Conservation (phyloP, 495 filamentous ascomycete species). For the Aspergillus cavernicola region DNA sequence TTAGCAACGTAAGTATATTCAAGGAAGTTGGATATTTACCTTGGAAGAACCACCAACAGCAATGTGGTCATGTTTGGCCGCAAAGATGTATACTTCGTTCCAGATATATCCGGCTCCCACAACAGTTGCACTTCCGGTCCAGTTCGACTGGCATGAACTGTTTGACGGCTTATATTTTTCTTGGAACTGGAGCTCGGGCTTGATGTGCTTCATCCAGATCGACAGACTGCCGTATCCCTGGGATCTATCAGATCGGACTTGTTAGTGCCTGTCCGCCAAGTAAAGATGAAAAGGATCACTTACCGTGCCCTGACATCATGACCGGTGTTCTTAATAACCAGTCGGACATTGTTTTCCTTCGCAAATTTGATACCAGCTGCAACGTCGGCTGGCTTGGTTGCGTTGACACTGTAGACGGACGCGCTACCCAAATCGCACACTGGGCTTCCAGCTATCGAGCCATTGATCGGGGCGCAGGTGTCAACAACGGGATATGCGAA, state of each 20-base stretch:
- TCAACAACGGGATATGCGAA: too few species aligned
- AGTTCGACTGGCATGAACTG: slow-evolving; percentile 18
- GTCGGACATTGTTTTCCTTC: slow-evolving; percentile 47
- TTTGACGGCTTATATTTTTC: too few species aligned
- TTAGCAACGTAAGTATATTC: too few species aligned
- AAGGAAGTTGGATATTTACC: too few species aligned
- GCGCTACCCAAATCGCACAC: slow-evolving; percentile 17
- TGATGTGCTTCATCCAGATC: slow-evolving; percentile 34
- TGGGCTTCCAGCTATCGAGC: too few species aligned
- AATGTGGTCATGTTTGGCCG: slow-evolving; percentile 19
- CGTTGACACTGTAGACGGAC: slow-evolving; percentile 29
- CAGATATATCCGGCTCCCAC: slow-evolving; percentile 36
- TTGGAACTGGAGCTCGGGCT: slow-evolving; percentile 26
- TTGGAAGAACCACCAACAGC: slow-evolving; percentile 34
- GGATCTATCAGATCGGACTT: too few species aligned
- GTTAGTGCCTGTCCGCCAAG: too few species aligned
- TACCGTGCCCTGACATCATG: slow-evolving; percentile 31
- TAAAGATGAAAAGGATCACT: too few species aligned
- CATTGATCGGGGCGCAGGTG: too few species aligned
- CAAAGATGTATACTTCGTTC: slow-evolving; percentile 29
- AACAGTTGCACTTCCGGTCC: slow-evolving; percentile 29
- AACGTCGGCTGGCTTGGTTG: slow-evolving; percentile 23
- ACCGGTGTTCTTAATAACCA: slow-evolving; percentile 60
- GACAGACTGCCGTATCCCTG: slow-evolving; percentile 30
- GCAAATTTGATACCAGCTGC: slow-evolving; percentile 43